Evolutionary conservation across 1,284 basidiomycete species (phyloP), one percentile per base, ranked within the genome.

Genomic region (Rhodotorula sp.): DNA sequence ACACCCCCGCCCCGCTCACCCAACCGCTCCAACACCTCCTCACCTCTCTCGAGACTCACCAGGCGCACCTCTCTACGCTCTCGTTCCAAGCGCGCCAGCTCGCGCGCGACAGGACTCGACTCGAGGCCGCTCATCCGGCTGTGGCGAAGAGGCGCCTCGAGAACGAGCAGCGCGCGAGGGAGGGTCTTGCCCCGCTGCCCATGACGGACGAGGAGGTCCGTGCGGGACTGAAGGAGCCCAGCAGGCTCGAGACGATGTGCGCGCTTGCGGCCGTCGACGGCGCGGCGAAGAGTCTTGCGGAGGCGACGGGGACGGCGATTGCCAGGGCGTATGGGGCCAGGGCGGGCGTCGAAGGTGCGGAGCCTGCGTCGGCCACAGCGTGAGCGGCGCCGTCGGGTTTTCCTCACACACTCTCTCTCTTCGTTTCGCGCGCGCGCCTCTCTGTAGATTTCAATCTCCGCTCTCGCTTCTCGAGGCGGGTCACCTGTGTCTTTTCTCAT

Each of bases 41-140:
- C 72, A 90, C 94, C 77, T 87, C 88, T 0, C 84, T 96, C 72
- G 92, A 94, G 80, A 86, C 84, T 69, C 92, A 93, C 83, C 87
- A 88, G 75, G 91, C 90, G 67, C 94, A 96, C 81, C 89, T 93
- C 78, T 90, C 92, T 72, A 97, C 97, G 80, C 86, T 97, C 67
- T 93, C 91, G 59, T 99, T 94, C 84, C 85, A 94, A 78, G 85
- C 86, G 58, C 88, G 95, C 68, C 94, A 97, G 81, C 93, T 97
- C 77, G 89, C 88, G 31, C 87, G 95, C 57, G 95, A 98, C 81
- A 89, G 89, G 79, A 83, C 86, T 51, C 87, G 87, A 71, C 91
- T 93, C 69, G 95, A 99, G 71, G 34, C 37, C 37, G 83, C 84
- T 5, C 65, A 67, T 67, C 67, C 75, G 66, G 88, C 88, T 76